Conservation (phyloP, 2,329 filamentous ascomycete genomes). For the Colletotrichum cuscutae region DNA sequence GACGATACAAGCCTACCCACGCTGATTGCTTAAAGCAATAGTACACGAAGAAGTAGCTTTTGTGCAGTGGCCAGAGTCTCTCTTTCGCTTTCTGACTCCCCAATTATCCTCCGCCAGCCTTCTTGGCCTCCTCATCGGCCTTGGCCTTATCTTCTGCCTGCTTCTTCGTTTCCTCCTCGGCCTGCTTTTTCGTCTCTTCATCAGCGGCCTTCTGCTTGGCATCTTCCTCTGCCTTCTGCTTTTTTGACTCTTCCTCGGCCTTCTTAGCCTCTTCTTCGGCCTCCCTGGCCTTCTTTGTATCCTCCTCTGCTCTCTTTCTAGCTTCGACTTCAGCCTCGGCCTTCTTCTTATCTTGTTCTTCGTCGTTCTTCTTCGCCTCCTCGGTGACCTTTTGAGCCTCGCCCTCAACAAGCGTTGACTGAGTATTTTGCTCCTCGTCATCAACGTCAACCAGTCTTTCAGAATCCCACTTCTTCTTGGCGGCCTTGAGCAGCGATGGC, state of each 20-base stretch:
- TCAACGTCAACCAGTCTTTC: slow-evolving; percentile 48
- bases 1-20: not conserved
- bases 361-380: slow-evolving; percentile 19
- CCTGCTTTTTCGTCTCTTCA: not conserved
- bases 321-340: slow-evolving; percentile 8
- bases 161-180: slow-evolving; percentile 16
- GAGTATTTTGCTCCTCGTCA: slow-evolving; percentile 18
- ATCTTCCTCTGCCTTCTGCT: slow-evolving; percentile 18
- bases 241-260: slow-evolving; percentile 9
- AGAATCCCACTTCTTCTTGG: slow-evolving; percentile 64
- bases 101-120: slow-evolving; percentile 25
- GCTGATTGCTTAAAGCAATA: not conserved
- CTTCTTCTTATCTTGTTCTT: slow-evolving; percentile 6
- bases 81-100: not conserved
- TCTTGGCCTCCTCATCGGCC: slow-evolving; percentile 20
- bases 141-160: slow-evolving; percentile 9
- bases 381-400: slow-evolving; percentile 15
- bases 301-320: slow-evolving; percentile 19
- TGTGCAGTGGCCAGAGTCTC: not conserved
- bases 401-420: not conserved
- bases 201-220: slow-evolving; percentile 10
- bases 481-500: slow-evolving; percentile 60
- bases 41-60: slow-evolving; percentile 2
- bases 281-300: slow-evolving; percentile 18
- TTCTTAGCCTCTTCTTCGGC: slow-evolving; percentile 24